Conservation (phyloP, 345 rosid genomes). For the Populus davidiana region DNA sequence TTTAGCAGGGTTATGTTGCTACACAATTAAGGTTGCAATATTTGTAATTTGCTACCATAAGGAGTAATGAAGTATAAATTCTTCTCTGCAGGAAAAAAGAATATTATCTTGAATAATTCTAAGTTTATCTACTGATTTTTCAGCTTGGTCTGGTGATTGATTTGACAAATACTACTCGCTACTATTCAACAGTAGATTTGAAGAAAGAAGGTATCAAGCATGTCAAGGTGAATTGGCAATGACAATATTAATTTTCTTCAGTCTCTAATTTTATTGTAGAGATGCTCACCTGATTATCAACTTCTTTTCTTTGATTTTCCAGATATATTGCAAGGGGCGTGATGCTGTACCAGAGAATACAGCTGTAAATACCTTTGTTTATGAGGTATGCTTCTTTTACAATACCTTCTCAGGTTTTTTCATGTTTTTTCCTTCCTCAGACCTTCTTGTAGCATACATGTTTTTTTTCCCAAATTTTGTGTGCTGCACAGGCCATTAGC, state of each 20-base stretch:
- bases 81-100: not conserved
- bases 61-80: not conserved
- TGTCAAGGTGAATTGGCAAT: conserved; percentile 61
- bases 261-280: not conserved
- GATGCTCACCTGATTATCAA: not conserved
- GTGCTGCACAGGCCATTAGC: not conserved
- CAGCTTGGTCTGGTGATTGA: conserved; percentile 99
- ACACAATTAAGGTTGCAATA: not conserved
- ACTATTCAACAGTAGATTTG: conserved; percentile 70
- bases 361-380: conserved; percentile 79
- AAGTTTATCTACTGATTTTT: conserved; percentile 13
- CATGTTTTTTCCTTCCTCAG: not conserved
- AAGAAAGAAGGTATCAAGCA: conserved; percentile 87
- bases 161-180: conserved; percentile 90
- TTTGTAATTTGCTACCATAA: not conserved
- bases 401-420: not conserved
- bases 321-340: conserved; percentile 95
- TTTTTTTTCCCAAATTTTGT: not conserved
- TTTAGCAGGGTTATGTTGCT: not conserved
- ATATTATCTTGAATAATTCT: not conserved
- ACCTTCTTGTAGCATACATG: not conserved
- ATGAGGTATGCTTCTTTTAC: conserved; percentile 59
- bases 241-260: not conserved
- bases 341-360: conserved; percentile 85
- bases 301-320: conserved; percentile 22